These are phyloP conservation scores for Diversispora epigaea DNA, from an alignment of 192 early-diverging fungal genomes.

Conservation along the genomic window DNA sequence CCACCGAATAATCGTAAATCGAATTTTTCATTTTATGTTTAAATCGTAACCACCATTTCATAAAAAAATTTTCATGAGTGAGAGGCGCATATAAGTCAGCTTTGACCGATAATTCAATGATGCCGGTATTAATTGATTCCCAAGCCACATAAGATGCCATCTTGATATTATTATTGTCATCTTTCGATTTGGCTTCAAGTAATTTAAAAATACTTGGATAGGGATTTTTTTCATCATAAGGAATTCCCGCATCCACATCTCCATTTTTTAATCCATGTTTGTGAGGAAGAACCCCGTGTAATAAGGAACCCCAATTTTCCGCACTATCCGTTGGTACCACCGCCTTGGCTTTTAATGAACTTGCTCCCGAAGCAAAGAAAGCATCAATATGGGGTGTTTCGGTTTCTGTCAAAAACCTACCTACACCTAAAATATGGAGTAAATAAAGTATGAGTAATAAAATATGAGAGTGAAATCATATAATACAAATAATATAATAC, in stretches of 20 bases:
- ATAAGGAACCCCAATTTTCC: conserved; percentile 24
- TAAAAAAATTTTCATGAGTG: not conserved
- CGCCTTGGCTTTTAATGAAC: conserved; percentile 13
- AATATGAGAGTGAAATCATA: no score
- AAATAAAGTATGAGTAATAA: not conserved
- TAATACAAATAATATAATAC: no score
- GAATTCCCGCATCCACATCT: not conserved
- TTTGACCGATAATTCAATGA: conserved; percentile 19
- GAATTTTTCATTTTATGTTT: conserved; percentile 13
- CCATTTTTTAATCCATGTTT: conserved; percentile 29
- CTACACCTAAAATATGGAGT: not conserved
- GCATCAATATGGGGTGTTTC: not conserved
- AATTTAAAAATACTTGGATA: conserved; percentile 29
- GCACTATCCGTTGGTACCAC: conserved; percentile 25
- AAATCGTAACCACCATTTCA: not conserved
- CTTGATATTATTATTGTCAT: not conserved
- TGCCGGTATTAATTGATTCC: conserved; percentile 29
- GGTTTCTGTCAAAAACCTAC: conserved; percentile 4
- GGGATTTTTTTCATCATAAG: conserved; percentile 12
- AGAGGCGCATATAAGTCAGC: not conserved
- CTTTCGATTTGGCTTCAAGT: conserved; percentile 1
- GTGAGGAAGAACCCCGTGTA: conserved; percentile 22
- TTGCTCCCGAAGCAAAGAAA: conserved; percentile 20
- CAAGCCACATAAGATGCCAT: conserved; percentile 20
- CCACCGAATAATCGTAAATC: conserved; percentile 1